These are phyloP conservation scores for Metschnikowia bowlesiae DNA, from an alignment of 805 yeast species.

Conservation along the genomic window DNA sequence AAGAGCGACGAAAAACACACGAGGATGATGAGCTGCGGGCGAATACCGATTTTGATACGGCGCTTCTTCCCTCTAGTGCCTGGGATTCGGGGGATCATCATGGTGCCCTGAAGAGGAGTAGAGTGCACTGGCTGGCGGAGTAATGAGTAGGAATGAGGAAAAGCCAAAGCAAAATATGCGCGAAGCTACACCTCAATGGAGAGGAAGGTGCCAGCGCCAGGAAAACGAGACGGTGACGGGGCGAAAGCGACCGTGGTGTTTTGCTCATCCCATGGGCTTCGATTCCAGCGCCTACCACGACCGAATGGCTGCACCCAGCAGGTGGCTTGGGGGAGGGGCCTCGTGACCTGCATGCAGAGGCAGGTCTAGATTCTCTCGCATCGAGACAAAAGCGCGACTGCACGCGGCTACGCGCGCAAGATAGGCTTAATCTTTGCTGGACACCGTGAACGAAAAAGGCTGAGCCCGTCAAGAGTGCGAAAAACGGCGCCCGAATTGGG, in stretches of 20 bases:
- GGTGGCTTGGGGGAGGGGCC: background rate
- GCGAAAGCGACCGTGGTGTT: too few species aligned
- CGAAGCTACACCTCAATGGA: background rate
- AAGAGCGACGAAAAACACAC: constrained; percentile 67
- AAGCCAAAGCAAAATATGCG: constrained; percentile 1
- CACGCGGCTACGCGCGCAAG: too few species aligned
- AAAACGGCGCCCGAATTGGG: too few species aligned
- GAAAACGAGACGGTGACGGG: too few species aligned
- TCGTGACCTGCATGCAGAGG: background rate
- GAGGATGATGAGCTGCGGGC: constrained; percentile 69
- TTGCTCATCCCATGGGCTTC: too few species aligned
- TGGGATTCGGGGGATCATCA: background rate
- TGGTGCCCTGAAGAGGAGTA: background rate
- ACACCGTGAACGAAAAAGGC: too few species aligned
- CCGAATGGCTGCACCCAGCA: background rate
- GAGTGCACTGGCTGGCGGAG: background rate
- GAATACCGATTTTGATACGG: constrained; percentile 51
- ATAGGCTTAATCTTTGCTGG: too few species aligned
- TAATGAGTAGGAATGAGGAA: background rate
- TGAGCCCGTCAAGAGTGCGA: too few species aligned
- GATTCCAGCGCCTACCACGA: too few species aligned
- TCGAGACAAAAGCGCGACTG: too few species aligned
- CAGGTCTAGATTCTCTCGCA: background rate
- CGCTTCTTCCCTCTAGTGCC: constrained; percentile 13
- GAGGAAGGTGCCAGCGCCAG: too few species aligned